A percentile compares a stretch with the other conserved stretches of the same genome.
Evolutionary conservation across 169 alveolate genomes (phyloP).

Genomic region (Eimeria acervulina): DNA sequence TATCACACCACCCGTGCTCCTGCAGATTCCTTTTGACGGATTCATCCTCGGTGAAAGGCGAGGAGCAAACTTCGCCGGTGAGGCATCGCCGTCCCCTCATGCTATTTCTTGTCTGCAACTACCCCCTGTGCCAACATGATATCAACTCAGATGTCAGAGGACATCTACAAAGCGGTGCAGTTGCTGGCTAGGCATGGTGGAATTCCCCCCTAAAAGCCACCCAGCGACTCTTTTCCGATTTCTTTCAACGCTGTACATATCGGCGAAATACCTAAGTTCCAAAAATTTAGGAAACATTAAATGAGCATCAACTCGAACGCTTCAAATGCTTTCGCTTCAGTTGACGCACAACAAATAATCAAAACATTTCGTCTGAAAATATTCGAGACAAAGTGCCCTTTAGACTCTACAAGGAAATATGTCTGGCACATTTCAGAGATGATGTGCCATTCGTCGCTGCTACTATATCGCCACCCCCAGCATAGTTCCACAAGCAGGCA

Average conservation of each 20-base stretch:
- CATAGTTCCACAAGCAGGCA: not conserved
- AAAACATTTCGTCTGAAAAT: not conserved
- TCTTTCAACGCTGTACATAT: too few relatives aligned
- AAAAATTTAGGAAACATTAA: not conserved
- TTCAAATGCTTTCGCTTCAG: not conserved
- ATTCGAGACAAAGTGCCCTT: not conserved
- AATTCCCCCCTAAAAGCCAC: not conserved
- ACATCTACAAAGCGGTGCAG: constrained; percentile 34
- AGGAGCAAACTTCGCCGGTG: constrained; percentile 48
- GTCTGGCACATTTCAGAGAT: not conserved
- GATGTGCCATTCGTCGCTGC: not conserved
- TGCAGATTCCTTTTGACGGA: constrained; percentile 70
- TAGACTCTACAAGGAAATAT: not conserved
- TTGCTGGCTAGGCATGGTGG: not conserved
- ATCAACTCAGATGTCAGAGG: constrained; percentile 28
- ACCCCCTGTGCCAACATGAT: too few relatives aligned
- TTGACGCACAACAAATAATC: not conserved
- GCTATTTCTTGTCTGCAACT: not conserved
- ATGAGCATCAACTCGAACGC: not conserved
- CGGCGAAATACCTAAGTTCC: not conserved
- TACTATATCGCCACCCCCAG: not conserved
- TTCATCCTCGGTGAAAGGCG: constrained; percentile 62
- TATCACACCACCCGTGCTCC: not conserved
- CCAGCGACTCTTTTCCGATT: not conserved
- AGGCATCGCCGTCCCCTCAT: not conserved